Evolutionary conservation across 2,329 filamentous ascomycete genomes (phyloP), one percentile per base, ranked within the genome.

Genomic region (Zymoseptoria pseudotritici): DNA sequence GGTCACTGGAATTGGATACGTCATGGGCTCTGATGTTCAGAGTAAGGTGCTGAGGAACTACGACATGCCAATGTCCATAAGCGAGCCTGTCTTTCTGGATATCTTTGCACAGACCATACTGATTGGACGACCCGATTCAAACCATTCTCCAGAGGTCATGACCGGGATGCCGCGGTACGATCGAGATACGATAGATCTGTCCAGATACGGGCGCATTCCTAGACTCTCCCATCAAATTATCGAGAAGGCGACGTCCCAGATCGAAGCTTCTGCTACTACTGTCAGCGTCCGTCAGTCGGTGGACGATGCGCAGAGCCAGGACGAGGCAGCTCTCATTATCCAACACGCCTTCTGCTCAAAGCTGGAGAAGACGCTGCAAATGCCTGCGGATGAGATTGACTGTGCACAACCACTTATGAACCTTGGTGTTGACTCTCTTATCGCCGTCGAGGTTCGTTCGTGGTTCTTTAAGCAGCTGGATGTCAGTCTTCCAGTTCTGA

Each of bases 91-190:
- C 57, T 66, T 83, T 17, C 79, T 82, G 63, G 77, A 80, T 63
- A 76, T 80, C 71, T 80, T 83, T 61, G 73, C 81, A 8, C 80
- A 83, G 65, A 79, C 80, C 4, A 77, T 83, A 24, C 71, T 55
- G 5, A 55, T 61, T 10, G 57, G 61, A 5, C 54, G 55, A 42
- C 61, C 55, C 4, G 61, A 65, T 54, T 55, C 58, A 1, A 59
- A 60, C 11, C 58, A 58, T 13, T 63, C 61, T 10, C 61, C 61
- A 4, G 61, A 63, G 4, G 56, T 63, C 24, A 58, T 65, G 13
- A 53, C 59, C 21, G 61, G 61, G 13, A 63, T 65, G 61, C 61
- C 61, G 6, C 56, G 58, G 22, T 65, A 65, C 52, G 58, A 46
- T 8, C 63, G 63, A 55, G 57, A 49, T 24, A 22, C 57, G 58